These are phyloP conservation scores for Cercospora nicotianae DNA, from an alignment of 2,329 filamentous ascomycete genomes.

Conservation along the genomic window DNA sequence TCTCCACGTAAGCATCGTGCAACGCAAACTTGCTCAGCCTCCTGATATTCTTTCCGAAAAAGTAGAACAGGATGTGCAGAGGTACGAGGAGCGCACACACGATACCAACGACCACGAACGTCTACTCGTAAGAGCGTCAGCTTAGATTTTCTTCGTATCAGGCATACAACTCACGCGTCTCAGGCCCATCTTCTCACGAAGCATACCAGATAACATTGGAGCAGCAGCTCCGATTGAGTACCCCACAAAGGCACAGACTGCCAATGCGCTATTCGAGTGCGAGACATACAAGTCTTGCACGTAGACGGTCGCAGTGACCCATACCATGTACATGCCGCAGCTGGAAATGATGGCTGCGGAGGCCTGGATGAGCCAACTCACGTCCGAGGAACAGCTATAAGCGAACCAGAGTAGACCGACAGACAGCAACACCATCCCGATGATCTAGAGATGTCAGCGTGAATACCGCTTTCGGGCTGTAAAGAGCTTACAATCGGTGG, in stretches of 20 bases:
- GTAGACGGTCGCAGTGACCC: conserved; percentile 20
- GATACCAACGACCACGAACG: conserved; percentile 10
- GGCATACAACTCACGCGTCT: conserved; percentile 2
- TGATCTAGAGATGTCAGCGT: conserved; percentile 5
- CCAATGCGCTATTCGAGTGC: conserved; percentile 20
- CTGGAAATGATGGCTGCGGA: conserved; percentile 15
- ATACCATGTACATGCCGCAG: conserved; percentile 22
- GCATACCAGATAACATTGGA: conserved; percentile 12
- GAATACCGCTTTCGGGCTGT: no score
- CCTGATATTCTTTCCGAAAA: conserved; percentile 18
- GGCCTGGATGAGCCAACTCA: neutral
- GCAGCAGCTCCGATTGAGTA: conserved; percentile 16
- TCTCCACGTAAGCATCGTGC: conserved; percentile 2
- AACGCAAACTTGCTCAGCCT: conserved; percentile 21
- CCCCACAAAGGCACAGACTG: conserved; percentile 20
- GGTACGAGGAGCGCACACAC: conserved; percentile 14
- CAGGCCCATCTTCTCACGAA: conserved; percentile 16
- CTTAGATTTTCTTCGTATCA: neutral
- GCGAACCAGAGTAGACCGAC: conserved; percentile 16
- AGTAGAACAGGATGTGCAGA: conserved; percentile 21
- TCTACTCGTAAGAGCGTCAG: neutral
- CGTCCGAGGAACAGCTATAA: neutral
- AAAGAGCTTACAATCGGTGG: conserved; percentile 17
- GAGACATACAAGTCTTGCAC: conserved; percentile 20
- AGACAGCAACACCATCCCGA: conserved; percentile 17